phyloP scores from a whole-genome alignment of 306 rosid species.

The Arachis stenosperma region DNA sequence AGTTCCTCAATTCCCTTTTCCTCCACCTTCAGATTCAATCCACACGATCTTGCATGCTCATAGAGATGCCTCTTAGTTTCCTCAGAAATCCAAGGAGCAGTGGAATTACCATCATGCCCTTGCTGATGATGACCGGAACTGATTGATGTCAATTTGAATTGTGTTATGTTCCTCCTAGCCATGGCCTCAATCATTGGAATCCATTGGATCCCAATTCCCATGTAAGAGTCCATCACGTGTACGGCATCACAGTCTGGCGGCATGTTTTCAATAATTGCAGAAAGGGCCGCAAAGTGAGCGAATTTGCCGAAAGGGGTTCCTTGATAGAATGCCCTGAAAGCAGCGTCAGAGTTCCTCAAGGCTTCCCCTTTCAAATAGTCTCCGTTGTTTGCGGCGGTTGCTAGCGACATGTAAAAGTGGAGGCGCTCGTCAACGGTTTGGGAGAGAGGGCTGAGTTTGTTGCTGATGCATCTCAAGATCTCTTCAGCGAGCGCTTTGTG shows the following conservation, averaged over 20 bases:
- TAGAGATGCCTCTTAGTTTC: conserved; percentile 48
- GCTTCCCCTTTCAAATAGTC: conserved; percentile 60
- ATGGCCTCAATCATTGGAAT: conserved; percentile 49
- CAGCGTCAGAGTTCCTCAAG: conserved; percentile 38
- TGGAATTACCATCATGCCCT: conserved; percentile 19
- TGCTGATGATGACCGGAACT: conserved; percentile 48
- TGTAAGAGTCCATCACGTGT: conserved; percentile 56
- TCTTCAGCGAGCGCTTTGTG: conserved; percentile 49
- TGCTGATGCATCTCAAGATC: conserved; percentile 49
- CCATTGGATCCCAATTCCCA: conserved; percentile 64
- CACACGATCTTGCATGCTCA: conserved; percentile 51
- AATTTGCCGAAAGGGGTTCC: conserved; percentile 51
- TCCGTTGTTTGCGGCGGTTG: conserved; percentile 31
- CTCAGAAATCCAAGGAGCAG: conserved; percentile 44
- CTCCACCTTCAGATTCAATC: conserved; percentile 57
- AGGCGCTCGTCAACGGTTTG: conserved; percentile 62
- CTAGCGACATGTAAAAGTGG: conserved; percentile 52
- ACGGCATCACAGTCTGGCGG: conserved; percentile 53
- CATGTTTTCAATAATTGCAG: conserved; percentile 55
- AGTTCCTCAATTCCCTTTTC: conserved; percentile 53
- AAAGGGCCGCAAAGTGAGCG: conserved; percentile 60
- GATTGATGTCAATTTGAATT: conserved; percentile 58
- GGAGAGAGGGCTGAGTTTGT: conserved; percentile 56
- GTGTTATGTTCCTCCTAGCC: conserved; percentile 39
- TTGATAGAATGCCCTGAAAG: conserved; percentile 52